Conservation (phyloP, 805 yeast genomes). For the Sugiyamaella floridensis region DNA sequence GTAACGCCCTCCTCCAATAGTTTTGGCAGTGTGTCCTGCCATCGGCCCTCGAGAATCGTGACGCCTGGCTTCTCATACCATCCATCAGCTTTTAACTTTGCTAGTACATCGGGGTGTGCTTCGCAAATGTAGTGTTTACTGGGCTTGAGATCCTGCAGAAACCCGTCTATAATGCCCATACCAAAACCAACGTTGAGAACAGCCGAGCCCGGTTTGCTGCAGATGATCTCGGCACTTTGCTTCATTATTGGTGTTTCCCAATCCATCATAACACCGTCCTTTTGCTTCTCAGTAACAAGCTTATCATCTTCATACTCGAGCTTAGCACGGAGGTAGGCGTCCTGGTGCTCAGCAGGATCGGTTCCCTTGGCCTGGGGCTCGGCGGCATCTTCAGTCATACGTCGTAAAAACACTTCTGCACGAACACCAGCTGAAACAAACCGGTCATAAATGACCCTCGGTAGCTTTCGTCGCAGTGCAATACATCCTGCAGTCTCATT, state of each 20-base stretch:
- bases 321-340: constrained; percentile 56
- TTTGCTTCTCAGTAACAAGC: constrained; percentile 59
- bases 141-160: constrained; percentile 56
- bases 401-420: constrained; percentile 75
- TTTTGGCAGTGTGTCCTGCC: constrained; percentile 77
- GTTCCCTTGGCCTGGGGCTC: constrained; percentile 3
- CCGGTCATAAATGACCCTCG: constrained; percentile 41
- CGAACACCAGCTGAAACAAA: constrained; percentile 82
- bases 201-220: constrained; percentile 33
- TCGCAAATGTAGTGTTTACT: constrained; percentile 80
- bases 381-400: constrained; percentile 45
- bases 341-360: constrained; percentile 38
- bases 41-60: constrained; percentile 73
- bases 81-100: constrained; percentile 61
- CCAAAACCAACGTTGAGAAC: constrained; percentile 91
- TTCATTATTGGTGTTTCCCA: constrained; percentile 87
- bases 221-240: constrained; percentile 69
- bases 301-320: constrained; percentile 62
- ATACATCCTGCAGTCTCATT: constrained; percentile 83
- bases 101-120: constrained; percentile 88
- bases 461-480: constrained; percentile 45
- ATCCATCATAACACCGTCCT: constrained; percentile 96
- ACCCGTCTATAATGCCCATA: constrained; percentile 88
- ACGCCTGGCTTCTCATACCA: constrained; percentile 77
- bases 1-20: constrained; percentile 59